A percentile compares a stretch with the other conserved stretches of the same genome.
Evolutionary conservation across 148 eudicot genomes (phyloP).

Genomic region (Fagopyrum tataricum): DNA sequence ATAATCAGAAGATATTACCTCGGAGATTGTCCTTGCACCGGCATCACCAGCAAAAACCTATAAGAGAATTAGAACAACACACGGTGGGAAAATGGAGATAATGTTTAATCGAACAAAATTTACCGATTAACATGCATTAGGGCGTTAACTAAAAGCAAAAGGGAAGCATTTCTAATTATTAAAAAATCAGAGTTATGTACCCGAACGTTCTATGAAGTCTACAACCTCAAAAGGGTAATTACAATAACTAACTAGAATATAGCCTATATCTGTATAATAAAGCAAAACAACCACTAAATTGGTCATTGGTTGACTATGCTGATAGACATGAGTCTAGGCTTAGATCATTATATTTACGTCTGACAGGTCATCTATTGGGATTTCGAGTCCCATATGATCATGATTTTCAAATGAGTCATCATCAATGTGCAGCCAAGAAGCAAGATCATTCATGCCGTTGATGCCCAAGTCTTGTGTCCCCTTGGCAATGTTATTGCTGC

Average conservation of each 20-base stretch:
- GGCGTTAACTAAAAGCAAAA: not conserved
- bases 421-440: constrained; percentile 65
- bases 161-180: not conserved
- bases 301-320: constrained; percentile 22
- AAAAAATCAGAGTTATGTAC: not conserved
- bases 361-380: constrained; percentile 72
- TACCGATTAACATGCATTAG: too few species aligned
- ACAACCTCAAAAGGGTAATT: too few species aligned
- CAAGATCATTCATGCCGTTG: constrained; percentile 35
- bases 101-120: too few species aligned
- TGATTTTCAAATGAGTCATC: constrained; percentile 48
- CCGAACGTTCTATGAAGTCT: too few species aligned
- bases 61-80: too few species aligned
- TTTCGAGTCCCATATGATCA: constrained; percentile 53
- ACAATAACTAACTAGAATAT: too few species aligned
- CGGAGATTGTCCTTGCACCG: too few species aligned
- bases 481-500: constrained; percentile 23
- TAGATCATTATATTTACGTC: constrained; percentile 56
- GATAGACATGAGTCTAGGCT: constrained; percentile 25
- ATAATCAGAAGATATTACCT: too few species aligned
- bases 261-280: constrained; percentile 23
- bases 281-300: constrained; percentile 23
- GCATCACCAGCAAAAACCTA: too few species aligned
- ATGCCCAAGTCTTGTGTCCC: constrained; percentile 25
- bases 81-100: too few species aligned